Percentiles rank a stretch among this genome's conserved stretches.
Conservation (phyloP, 1,284 basidiomycete genomes). For the Ceratobasidium theobromae region DNA sequence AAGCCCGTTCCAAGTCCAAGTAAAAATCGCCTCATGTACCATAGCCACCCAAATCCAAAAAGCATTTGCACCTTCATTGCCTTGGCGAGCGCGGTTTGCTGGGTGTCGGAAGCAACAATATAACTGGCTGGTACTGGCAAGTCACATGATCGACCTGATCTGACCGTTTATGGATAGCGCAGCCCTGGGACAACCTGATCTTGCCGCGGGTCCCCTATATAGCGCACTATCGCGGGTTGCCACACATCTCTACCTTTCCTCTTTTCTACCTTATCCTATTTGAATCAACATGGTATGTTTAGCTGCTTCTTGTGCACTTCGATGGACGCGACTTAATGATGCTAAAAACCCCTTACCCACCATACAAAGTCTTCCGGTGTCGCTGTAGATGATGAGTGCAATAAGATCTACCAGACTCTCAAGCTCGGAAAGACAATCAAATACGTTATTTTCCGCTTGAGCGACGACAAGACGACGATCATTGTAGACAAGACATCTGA, state of each 20-base stretch:
- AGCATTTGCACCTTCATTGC: background rate
- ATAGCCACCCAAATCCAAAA: background rate
- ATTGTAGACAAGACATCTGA: conserved; percentile 41
- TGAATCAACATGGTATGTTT: conserved; percentile 18
- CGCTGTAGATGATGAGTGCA: conserved; percentile 22
- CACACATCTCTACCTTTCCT: conserved; percentile 3
- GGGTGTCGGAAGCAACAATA: background rate
- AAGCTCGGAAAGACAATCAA: conserved; percentile 33
- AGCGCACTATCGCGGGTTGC: background rate
- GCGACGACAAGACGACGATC: conserved; percentile 20
- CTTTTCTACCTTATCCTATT: background rate
- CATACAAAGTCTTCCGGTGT: conserved; percentile 34
- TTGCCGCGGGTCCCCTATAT: conserved; percentile 22
- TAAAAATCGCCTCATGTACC: background rate
- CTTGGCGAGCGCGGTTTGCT: conserved; percentile 1
- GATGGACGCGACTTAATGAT: background rate
- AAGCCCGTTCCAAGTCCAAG: background rate
- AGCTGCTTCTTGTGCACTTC: background rate
- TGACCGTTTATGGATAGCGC: background rate
- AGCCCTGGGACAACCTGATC: conserved; percentile 1
- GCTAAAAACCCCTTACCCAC: conserved; percentile 27
- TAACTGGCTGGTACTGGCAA: background rate
- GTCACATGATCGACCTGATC: conserved; percentile 18
- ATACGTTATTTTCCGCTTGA: conserved; percentile 33
- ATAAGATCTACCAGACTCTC: conserved; percentile 24